phyloP scores from a whole-genome alignment of 2,329 filamentous ascomycete genomes.

The Diplodia sapinea region DNA sequence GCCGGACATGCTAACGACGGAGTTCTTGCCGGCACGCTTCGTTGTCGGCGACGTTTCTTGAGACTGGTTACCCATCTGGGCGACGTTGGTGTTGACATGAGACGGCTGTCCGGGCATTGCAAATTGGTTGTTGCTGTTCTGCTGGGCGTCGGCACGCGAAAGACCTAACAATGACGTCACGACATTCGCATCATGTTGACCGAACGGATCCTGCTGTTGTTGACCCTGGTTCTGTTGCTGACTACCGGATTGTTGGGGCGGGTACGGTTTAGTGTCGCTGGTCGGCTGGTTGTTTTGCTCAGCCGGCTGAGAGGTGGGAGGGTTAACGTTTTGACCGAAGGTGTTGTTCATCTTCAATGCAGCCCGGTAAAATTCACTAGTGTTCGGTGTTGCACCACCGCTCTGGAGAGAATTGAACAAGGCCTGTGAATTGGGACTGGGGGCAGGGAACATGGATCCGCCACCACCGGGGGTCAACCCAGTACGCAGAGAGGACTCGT shows the following conservation, averaged over 20 bases:
- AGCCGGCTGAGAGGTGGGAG: constrained; percentile 52
- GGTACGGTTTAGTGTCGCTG: constrained; percentile 54
- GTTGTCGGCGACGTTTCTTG: constrained; percentile 57
- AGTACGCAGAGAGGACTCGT: constrained; percentile 91
- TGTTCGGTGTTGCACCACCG: constrained; percentile 85
- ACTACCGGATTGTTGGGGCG: constrained; percentile 45
- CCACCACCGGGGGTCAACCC: constrained; percentile 93
- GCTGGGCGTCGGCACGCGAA: constrained; percentile 30
- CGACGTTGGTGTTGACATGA: constrained; percentile 45
- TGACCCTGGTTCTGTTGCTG: constrained; percentile 51
- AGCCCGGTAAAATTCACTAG: constrained; percentile 92
- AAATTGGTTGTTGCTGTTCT: constrained; percentile 59
- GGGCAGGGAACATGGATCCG: constrained; percentile 95
- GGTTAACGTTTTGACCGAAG: constrained; percentile 46
- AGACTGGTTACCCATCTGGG: constrained; percentile 52
- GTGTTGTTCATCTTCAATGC: constrained; percentile 68
- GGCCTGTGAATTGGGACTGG: constrained; percentile 84
- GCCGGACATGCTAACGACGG: constrained; percentile 63
- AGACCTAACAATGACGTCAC: constrained; percentile 31
- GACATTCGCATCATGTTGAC: constrained; percentile 80
- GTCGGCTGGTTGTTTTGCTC: constrained; percentile 53
- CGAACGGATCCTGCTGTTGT: constrained; percentile 68
- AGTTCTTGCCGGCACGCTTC: constrained; percentile 54
- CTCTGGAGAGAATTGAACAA: constrained; percentile 79
- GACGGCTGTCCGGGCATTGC: constrained; percentile 50